Percentiles rank a stretch among this genome's conserved stretches.
Conservation (phyloP, 768 basidiomycete species). For the Boletus vinaceobasis region DNA sequence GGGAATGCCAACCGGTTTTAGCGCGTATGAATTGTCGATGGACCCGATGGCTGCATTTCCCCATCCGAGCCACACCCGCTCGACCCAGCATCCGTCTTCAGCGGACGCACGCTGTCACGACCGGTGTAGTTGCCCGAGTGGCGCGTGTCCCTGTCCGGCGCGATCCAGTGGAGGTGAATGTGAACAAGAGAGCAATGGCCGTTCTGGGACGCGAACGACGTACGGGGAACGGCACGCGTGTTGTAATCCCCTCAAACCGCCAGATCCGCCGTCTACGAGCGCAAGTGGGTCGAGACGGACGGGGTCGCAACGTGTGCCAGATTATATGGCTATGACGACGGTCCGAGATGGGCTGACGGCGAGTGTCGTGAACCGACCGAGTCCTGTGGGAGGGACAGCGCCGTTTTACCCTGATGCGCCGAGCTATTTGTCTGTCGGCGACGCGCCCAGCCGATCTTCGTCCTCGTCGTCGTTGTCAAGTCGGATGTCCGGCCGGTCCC, state of each 20-base stretch:
- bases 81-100: slow-evolving; percentile 16
- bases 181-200: slow-evolving; percentile 21
- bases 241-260: slow-evolving; percentile 9
- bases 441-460: slow-evolving; percentile 31
- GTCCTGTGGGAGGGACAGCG: slow-evolving; percentile 9
- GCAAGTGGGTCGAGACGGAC: slow-evolving; percentile 9
- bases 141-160: slow-evolving; percentile 32
- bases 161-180: slow-evolving; percentile 33
- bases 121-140: slow-evolving; percentile 32
- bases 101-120: slow-evolving; percentile 31
- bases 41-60: slow-evolving; percentile 15
- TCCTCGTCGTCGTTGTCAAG: slow-evolving; percentile 33
- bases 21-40: slow-evolving; percentile 28
- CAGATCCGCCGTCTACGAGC: slow-evolving; percentile 8
- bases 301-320: slow-evolving; percentile 27
- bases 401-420: slow-evolving; percentile 25
- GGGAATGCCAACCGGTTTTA: slow-evolving; percentile 25
- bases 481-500: slow-evolving; percentile 31
- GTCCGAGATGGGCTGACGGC: slow-evolving; percentile 29
- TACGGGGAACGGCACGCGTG: slow-evolving; percentile 34
- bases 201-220: slow-evolving; percentile 15
- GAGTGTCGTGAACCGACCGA: slow-evolving; percentile 18
- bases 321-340: slow-evolving; percentile 33
- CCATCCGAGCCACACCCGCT: slow-evolving; percentile 4
- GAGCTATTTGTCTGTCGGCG: slow-evolving; percentile 20